These are phyloP conservation scores for Fusarium solani-melongenae DNA, from an alignment of 2,329 filamentous ascomycete species.

Conservation along the genomic window DNA sequence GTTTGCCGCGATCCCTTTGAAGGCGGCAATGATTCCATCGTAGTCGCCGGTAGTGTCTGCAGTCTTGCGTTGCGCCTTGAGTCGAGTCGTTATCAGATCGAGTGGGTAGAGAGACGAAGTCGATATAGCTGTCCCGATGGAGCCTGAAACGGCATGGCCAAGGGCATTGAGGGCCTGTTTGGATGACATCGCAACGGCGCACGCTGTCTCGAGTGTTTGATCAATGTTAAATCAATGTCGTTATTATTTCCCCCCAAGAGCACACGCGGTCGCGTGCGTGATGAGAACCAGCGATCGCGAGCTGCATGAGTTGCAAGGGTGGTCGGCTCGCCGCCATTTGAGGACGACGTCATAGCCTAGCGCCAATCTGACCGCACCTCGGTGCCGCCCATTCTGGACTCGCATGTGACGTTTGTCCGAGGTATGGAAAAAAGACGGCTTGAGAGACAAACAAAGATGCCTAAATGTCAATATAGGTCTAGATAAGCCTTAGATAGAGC, in stretches of 20 bases:
- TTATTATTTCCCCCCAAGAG: background rate
- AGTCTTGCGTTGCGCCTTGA: conserved; percentile 80
- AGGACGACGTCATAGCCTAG: conserved; percentile 34
- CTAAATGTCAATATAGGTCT: background rate
- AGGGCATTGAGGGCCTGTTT: conserved; percentile 72
- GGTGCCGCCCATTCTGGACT: conserved; percentile 7
- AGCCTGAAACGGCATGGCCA: conserved; percentile 84
- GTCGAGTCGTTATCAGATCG: conserved; percentile 81
- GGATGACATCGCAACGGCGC: conserved; percentile 43
- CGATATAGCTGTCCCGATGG: conserved; percentile 80
- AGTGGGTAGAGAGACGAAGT: conserved; percentile 85
- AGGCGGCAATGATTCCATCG: conserved; percentile 73
- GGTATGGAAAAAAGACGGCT: background rate
- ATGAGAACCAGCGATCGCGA: conserved; percentile 8
- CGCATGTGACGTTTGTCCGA: conserved; percentile 36
- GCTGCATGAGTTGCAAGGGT: conserved; percentile 15
- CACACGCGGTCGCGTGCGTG: conserved; percentile 13
- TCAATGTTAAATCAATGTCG: background rate
- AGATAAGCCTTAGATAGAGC: background rate
- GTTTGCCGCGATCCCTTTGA: conserved; percentile 74
- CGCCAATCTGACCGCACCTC: conserved; percentile 13
- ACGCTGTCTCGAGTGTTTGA: background rate
- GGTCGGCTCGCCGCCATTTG: conserved; percentile 14
- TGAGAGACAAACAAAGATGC: background rate
- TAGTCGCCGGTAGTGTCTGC: conserved; percentile 64